Conservation (phyloP, 768 basidiomycete species). For the Russula sp. region DNA sequence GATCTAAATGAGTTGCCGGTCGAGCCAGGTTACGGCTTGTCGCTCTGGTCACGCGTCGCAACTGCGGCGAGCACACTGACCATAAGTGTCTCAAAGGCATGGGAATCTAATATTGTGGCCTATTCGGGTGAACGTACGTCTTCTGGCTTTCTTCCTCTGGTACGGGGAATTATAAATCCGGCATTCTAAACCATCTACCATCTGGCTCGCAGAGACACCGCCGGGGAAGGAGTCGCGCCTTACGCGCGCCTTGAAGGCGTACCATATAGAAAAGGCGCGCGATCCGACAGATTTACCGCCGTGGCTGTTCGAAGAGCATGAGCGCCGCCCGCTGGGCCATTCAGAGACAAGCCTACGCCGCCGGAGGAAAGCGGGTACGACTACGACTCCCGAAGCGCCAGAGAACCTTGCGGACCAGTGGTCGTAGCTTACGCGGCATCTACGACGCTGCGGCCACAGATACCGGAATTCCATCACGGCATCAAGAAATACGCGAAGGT, state of each 20-base stretch:
- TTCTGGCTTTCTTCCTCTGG: neutral
- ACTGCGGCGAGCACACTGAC: conserved; percentile 51
- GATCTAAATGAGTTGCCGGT: conserved; percentile 1
- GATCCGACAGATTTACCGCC: conserved; percentile 56
- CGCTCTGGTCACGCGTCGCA: conserved; percentile 58
- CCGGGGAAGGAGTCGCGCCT: conserved; percentile 59
- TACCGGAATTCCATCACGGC: neutral
- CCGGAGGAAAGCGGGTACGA: conserved; percentile 21
- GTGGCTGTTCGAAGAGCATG: conserved; percentile 62
- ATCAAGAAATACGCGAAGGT: neutral
- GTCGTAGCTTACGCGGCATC: conserved; percentile 40
- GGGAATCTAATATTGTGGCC: conserved; percentile 37
- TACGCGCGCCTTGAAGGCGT: conserved; percentile 63
- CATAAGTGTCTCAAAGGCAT: conserved; percentile 57
- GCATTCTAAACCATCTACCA: neutral
- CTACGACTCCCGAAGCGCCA: conserved; percentile 25
- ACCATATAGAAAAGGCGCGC: conserved; percentile 59
- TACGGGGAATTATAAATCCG: neutral
- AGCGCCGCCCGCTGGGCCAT: conserved; percentile 41
- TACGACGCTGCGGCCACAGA: conserved; percentile 38
- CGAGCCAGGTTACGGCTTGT: conserved; percentile 41
- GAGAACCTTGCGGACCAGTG: conserved; percentile 21
- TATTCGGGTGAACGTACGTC: conserved; percentile 29
- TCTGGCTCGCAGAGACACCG: conserved; percentile 42
- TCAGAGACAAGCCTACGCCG: conserved; percentile 28